These are phyloP conservation scores for Flueggea neowawraea DNA, from an alignment of 441 rosid species.

Conservation along the genomic window DNA sequence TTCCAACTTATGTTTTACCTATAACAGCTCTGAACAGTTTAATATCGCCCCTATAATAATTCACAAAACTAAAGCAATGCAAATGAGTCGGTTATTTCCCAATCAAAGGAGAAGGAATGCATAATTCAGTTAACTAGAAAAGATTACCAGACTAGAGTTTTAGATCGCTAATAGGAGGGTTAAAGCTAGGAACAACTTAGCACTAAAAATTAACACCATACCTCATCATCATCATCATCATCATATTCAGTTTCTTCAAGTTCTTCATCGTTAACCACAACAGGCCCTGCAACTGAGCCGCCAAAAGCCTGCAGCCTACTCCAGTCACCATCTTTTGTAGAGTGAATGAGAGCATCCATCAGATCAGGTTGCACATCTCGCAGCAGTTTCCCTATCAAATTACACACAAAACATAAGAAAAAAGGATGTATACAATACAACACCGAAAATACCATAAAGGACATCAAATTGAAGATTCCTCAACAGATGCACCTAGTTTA, in stretches of 20 bases:
- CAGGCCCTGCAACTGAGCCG: conserved; percentile 20
- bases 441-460: not conserved
- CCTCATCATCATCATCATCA: not conserved
- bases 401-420: conserved; percentile 1
- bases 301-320: conserved; percentile 48
- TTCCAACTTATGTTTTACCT: too few species aligned
- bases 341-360: conserved; percentile 71
- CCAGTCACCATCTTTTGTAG: conserved; percentile 72
- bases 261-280: conserved; percentile 23
- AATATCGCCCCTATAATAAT: too few species aligned
- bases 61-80: too few species aligned
- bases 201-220: conserved; percentile 1
- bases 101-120: too few species aligned
- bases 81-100: too few species aligned
- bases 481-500: too few species aligned
- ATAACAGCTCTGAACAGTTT: too few species aligned
- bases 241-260: conserved; percentile 33
- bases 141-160: too few species aligned
- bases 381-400: conserved; percentile 58
- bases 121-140: too few species aligned
- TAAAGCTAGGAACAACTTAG: too few species aligned
- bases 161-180: too few species aligned
- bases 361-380: conserved; percentile 74
- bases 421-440: not conserved
- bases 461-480: not conserved